These are phyloP conservation scores for Prunus yedoensis DNA, from an alignment of 331 rosid species.

Conservation along the genomic window DNA sequence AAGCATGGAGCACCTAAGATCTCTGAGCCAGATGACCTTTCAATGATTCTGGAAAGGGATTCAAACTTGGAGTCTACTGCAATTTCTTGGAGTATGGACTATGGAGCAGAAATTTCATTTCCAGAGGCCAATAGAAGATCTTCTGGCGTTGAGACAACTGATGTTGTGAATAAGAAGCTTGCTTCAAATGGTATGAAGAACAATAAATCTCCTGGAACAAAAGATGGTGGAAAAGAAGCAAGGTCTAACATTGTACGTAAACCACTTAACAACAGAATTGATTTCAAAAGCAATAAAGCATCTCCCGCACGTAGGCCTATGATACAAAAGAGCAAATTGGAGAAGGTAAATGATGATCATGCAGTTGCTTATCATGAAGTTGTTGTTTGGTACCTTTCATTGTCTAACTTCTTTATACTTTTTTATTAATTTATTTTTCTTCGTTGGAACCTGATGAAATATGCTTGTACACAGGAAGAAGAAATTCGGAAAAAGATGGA, in stretches of 20 bases:
- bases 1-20: slow-evolving; percentile 28
- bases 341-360: slow-evolving; percentile 40
- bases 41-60: slow-evolving; percentile 52
- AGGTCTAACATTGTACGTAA: slow-evolving; percentile 24
- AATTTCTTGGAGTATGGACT: slow-evolving; percentile 45
- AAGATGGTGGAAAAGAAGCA: slow-evolving; percentile 27
- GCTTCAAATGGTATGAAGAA: slow-evolving; percentile 26
- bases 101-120: slow-evolving; percentile 47
- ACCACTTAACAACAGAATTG: slow-evolving; percentile 35
- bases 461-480: slow-evolving; percentile 51
- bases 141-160: slow-evolving; percentile 37
- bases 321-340: slow-evolving; percentile 59
- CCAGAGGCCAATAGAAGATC: slow-evolving; percentile 39
- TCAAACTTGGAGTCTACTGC: slow-evolving; percentile 32
- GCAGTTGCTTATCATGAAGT: slow-evolving; percentile 1
- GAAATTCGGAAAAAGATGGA: slow-evolving; percentile 61
- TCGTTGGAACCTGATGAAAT: slow-evolving; percentile 14
- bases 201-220: slow-evolving; percentile 42
- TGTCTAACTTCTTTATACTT: neutral
- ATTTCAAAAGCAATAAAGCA: slow-evolving; percentile 41
- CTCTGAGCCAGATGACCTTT: slow-evolving; percentile 52
- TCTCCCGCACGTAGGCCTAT: slow-evolving; percentile 37
- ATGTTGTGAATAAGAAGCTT: slow-evolving; percentile 27
- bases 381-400: slow-evolving; percentile 4
- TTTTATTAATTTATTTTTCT: neutral